Percentiles rank a stretch among this genome's conserved stretches.
These are phyloP conservation scores for Suillus hirtellus DNA, from an alignment of 768 basidiomycete species.

Conservation along the genomic window DNA sequence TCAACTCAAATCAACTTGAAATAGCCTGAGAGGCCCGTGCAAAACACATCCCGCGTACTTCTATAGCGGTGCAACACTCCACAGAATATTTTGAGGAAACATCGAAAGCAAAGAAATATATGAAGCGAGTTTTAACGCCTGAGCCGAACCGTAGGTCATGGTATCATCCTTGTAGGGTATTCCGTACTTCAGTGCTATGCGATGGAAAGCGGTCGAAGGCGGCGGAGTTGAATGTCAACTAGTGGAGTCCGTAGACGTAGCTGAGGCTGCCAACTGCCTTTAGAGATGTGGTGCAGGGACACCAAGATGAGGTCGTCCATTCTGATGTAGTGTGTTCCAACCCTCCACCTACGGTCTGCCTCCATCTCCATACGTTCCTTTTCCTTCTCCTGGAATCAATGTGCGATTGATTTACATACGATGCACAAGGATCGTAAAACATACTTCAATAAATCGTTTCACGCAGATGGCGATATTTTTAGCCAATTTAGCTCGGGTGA, in stretches of 20 bases:
- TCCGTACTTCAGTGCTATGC: neutral
- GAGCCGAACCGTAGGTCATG: neutral
- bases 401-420: slow-evolving; percentile 12
- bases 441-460: slow-evolving; percentile 62
- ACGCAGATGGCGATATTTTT: slow-evolving; percentile 81
- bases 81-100: neutral
- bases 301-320: slow-evolving; percentile 72
- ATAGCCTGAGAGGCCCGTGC: no score
- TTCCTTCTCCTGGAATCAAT: slow-evolving; percentile 45
- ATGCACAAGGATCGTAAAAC: slow-evolving; percentile 16
- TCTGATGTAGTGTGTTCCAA: slow-evolving; percentile 55
- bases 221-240: neutral
- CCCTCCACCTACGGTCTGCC: slow-evolving; percentile 58
- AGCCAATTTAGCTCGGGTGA: slow-evolving; percentile 73
- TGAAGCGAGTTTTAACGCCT: neutral
- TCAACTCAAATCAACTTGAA: neutral
- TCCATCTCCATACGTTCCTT: slow-evolving; percentile 61
- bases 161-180: neutral
- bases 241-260: slow-evolving; percentile 45
- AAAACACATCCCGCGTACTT: neutral
- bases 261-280: slow-evolving; percentile 83
- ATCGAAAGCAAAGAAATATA: neutral
- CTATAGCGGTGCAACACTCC: neutral
- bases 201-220: neutral
- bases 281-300: slow-evolving; percentile 79